phyloP scores from a whole-genome alignment of 2,329 filamentous ascomycete genomes.

The Beauveria rudraprayagi region DNA sequence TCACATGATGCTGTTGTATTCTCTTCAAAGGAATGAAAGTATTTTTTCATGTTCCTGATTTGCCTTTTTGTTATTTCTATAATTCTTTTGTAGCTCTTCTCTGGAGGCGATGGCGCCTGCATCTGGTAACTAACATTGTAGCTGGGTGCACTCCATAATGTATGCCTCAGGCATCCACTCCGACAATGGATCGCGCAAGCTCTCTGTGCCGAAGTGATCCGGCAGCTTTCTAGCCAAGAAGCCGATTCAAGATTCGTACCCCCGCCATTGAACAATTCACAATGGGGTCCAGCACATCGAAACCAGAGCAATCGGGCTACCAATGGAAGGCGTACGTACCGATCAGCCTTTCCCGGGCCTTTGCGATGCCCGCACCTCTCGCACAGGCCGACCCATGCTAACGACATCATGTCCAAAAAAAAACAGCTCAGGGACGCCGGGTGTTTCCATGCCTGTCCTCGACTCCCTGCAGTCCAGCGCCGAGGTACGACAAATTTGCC shows the following conservation, averaged over 20 bases:
- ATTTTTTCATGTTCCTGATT: too few relatives aligned
- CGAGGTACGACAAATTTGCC: conserved; percentile 53
- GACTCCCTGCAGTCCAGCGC: conserved; percentile 75
- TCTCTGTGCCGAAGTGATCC: conserved; percentile 24
- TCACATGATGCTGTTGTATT: too few relatives aligned
- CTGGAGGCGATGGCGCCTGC: too few relatives aligned
- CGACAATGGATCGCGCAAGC: conserved; percentile 19
- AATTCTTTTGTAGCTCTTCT: too few relatives aligned
- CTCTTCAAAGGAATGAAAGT: too few relatives aligned
- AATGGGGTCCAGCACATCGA: conserved; percentile 52
- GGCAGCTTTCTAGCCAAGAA: conserved; percentile 26
- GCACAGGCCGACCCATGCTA: background rate
- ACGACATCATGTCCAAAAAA: conserved; percentile 11
- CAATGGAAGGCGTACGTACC: conserved; percentile 48
- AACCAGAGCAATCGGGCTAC: conserved; percentile 34
- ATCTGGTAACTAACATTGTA: too few relatives aligned
- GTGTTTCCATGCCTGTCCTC: conserved; percentile 71
- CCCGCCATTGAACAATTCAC: conserved; percentile 23
- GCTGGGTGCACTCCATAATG: too few relatives aligned
- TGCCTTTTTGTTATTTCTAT: too few relatives aligned
- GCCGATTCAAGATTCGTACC: conserved; percentile 16
- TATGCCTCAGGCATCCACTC: conserved; percentile 25
- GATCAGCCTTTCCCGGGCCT: background rate
- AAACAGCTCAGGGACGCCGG: conserved; percentile 36
- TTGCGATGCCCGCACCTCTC: too few relatives aligned